These are phyloP conservation scores for Bryoerythrophyllum caledonicum DNA, from an alignment of 225 moss, liverwort and hornwort species.

Conservation along the genomic window DNA sequence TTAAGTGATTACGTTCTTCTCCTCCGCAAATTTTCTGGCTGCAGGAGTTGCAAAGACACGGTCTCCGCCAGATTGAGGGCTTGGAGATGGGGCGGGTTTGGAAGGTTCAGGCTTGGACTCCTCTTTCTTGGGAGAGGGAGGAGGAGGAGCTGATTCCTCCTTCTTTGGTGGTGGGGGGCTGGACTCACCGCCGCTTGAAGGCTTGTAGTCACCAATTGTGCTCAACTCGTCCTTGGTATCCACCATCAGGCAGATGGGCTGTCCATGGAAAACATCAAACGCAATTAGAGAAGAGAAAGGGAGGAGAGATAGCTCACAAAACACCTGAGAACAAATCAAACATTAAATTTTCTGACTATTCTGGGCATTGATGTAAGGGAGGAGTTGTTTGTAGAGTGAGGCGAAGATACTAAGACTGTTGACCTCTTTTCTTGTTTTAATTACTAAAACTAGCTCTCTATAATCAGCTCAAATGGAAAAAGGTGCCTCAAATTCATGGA, in stretches of 20 bases:
- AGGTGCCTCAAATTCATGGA: too few species aligned
- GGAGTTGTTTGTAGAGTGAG: too few species aligned
- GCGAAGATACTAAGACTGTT: too few species aligned
- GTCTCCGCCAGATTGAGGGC: conserved; percentile 54
- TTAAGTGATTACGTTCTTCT: conserved; percentile 56
- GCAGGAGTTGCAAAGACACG: conserved; percentile 92
- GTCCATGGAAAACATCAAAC: conserved; percentile 25
- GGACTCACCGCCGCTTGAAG: conserved; percentile 41
- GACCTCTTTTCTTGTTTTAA: too few species aligned
- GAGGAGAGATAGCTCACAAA: not conserved
- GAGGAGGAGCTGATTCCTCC: conserved; percentile 33
- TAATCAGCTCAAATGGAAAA: not conserved
- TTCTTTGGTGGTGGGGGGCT: conserved; percentile 41
- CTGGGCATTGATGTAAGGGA: not conserved
- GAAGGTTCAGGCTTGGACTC: conserved; percentile 48
- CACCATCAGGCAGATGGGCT: conserved; percentile 84
- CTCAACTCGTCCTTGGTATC: conserved; percentile 68
- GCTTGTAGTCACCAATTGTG: conserved; percentile 62
- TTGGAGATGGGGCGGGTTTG: conserved; percentile 38
- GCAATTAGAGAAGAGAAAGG: not conserved
- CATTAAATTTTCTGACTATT: not conserved
- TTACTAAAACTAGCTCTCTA: too few species aligned
- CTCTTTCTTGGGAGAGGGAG: conserved; percentile 47
- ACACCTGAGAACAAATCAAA: not conserved
- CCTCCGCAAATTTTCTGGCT: conserved; percentile 79